Percentiles rank a stretch among this genome's conserved stretches.
Evolutionary conservation across 345 rosid species (phyloP).

Genomic region (Lagerstroemia speciosa): DNA sequence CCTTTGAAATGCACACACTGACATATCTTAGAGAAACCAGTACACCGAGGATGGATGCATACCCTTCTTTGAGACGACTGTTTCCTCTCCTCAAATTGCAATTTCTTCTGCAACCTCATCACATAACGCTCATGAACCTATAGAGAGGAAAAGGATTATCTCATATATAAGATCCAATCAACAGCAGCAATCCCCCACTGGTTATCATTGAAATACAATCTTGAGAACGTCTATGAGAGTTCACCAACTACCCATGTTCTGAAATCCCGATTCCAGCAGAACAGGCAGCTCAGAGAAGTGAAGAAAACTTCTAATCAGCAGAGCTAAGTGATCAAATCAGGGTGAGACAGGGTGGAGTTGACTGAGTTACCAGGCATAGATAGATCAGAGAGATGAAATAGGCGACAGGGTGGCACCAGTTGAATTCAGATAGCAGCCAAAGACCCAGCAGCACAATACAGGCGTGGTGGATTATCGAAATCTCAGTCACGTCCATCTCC

Average conservation of each 20-base stretch:
- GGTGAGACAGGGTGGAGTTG: not conserved
- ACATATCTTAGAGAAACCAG: not conserved
- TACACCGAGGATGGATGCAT: slow-evolving; percentile 4
- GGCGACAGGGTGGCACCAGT: slow-evolving; percentile 42
- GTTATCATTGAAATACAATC: not conserved
- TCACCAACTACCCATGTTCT: too few species aligned
- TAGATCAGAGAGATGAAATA: slow-evolving; percentile 57
- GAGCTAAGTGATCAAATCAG: not conserved
- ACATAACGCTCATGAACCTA: slow-evolving; percentile 58
- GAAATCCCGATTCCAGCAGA: not conserved
- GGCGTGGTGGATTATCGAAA: slow-evolving; percentile 68
- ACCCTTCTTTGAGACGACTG: slow-evolving; percentile 58
- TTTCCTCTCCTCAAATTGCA: slow-evolving; percentile 31
- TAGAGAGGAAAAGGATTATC: not conserved
- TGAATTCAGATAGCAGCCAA: slow-evolving; percentile 56
- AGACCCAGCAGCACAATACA: slow-evolving; percentile 51
- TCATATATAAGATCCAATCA: not conserved
- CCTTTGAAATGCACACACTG: not conserved
- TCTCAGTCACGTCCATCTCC: slow-evolving; percentile 35
- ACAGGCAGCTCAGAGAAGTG: not conserved
- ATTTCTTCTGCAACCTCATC: slow-evolving; percentile 26
- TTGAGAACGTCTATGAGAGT: too few species aligned
- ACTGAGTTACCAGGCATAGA: slow-evolving; percentile 57
- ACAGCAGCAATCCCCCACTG: not conserved
- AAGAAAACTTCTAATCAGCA: not conserved